Base-by-base conservation (phyloP, 257 asterid species). In the Gentiana macrophylla region DNA sequence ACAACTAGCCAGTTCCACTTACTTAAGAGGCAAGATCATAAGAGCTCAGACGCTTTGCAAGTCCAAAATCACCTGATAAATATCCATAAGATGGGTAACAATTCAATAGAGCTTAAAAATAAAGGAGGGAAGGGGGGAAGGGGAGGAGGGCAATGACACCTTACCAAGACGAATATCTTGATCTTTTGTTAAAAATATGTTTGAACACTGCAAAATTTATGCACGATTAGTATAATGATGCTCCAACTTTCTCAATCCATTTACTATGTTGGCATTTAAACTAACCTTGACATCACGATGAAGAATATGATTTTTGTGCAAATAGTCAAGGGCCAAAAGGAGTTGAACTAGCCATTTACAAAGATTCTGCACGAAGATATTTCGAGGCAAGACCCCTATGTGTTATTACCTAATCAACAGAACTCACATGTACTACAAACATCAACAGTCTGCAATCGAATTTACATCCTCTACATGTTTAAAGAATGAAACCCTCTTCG, bases 31-130 rank as follows among this genome's bases (percentile, higher is more conserved):
- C 81, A 56, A 83, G 86, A 61, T 86, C 97, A 67, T 89, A 92
- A 8, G 97, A 86, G 59, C 80, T 66, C 84, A 89, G 75, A 74
- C 73, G 75, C 78, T 86, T 89, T 74, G 97, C 95, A 49, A 89
- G 95, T 68, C 97, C 95, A 73, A 86, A 89, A 69, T 89, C 97
- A 77, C 95, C 95, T 89, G n/a, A n/a, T n/a, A n/a, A n/a, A n/a
- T n/a, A n/a, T n/a, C n/a, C n/a, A n/a, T n/a, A 81, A 49, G 72
- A 62, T 56, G 24, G 24, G 24, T 24, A 24, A 24, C 24, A 59
- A 46, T 33, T 44, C 38, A 36, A 36, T 32, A 43, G 49, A 52
- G 35, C 55, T 45, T 47, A 56, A 56, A 8, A 36, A 47, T 37
- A 37, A 43, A 50, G 33, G 33, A 58, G 24, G 24, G 24, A 24